Conservation (phyloP, 2,329 filamentous ascomycete genomes). For the Plenodomus lindquistii region DNA sequence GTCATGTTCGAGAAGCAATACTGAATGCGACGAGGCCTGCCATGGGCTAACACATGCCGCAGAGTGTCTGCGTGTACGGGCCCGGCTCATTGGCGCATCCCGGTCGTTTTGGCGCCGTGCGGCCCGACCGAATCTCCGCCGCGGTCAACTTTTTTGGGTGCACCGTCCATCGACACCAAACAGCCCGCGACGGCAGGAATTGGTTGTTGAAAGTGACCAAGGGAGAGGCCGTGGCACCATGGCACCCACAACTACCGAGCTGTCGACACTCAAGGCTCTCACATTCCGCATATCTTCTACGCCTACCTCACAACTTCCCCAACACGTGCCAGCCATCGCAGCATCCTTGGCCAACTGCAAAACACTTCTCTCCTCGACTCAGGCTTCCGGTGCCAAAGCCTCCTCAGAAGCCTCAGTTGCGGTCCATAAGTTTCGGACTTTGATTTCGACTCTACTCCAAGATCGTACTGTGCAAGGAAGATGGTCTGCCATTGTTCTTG, state of each 20-base stretch:
- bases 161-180: conserved; percentile 6
- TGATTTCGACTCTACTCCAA: conserved; percentile 75
- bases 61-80: background rate
- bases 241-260: conserved; percentile 30
- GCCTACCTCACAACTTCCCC: conserved; percentile 72
- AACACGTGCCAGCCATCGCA: conserved; percentile 70
- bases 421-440: conserved; percentile 80
- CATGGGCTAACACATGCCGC: conserved; percentile 27
- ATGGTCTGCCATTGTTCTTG: conserved; percentile 75
- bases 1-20: conserved; percentile 39
- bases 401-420: conserved; percentile 69
- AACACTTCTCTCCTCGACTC: conserved; percentile 64
- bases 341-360: conserved; percentile 58
- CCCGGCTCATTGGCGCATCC: conserved; percentile 22
- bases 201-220: background rate
- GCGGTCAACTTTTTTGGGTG: conserved; percentile 26
- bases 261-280: conserved; percentile 49
- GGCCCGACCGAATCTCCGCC: conserved; percentile 24
- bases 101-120: conserved; percentile 24
- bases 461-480: conserved; percentile 74
- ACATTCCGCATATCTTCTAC: conserved; percentile 73
- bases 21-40: conserved; percentile 21
- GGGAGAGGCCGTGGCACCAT: conserved; percentile 10
- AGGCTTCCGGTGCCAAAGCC: conserved; percentile 61
- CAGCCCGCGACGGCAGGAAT: background rate